These are phyloP conservation scores for Pseudopithomyces maydicus DNA, from an alignment of 2,329 filamentous ascomycete species.

Conservation along the genomic window DNA sequence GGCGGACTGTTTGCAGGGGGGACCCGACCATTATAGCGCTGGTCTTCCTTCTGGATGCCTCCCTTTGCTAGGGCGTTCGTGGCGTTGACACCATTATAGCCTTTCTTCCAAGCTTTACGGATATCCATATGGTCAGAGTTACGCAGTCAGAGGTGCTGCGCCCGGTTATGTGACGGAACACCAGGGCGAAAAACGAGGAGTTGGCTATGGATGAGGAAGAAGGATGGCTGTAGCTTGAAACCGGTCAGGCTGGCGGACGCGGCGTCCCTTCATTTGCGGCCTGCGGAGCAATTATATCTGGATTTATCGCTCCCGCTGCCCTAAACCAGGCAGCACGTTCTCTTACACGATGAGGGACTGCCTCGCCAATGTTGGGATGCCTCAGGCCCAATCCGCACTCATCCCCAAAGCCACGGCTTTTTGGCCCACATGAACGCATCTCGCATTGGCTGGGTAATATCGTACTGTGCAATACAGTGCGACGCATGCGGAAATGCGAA, in stretches of 20 bases:
- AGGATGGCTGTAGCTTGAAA: background rate
- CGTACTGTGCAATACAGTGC: background rate
- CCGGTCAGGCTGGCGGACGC: background rate
- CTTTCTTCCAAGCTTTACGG: background rate
- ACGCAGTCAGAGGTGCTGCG: background rate
- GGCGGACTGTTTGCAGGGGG: too few species aligned
- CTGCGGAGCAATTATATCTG: background rate
- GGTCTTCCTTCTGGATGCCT: too few species aligned
- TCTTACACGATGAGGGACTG: background rate
- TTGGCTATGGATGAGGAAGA: background rate
- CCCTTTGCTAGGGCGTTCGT: too few species aligned
- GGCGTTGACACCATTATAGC: too few species aligned
- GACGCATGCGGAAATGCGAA: slow-evolving; percentile 2
- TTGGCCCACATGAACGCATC: background rate
- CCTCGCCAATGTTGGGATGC: slow-evolving; percentile 5
- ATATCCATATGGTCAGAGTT: background rate
- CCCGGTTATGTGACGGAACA: background rate
- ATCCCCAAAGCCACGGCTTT: slow-evolving; percentile 1
- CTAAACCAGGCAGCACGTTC: background rate
- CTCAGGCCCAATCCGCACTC: slow-evolving; percentile 2
- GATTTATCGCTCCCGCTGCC: background rate
- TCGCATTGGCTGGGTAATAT: background rate
- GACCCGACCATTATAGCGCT: too few species aligned
- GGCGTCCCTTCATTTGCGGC: background rate
- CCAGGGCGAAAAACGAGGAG: background rate